Evolutionary conservation across 495 filamentous ascomycete species (phyloP), one percentile per base, ranked within the genome.

Genomic region (Lasiosphaeria ovina): DNA sequence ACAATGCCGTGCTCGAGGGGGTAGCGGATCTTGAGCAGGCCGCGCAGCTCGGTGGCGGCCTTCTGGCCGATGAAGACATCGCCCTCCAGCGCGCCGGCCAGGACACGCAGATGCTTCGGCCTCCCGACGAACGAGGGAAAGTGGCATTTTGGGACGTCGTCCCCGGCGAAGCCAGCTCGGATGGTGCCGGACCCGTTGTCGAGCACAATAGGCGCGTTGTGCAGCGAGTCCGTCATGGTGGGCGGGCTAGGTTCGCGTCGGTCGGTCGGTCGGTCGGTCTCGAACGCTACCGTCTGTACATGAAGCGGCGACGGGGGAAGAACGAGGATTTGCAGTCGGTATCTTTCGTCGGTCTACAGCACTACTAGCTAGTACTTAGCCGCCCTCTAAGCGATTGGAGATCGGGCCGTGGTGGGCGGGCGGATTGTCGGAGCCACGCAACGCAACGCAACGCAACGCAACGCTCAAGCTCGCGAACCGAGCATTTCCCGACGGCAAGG

Each of bases 121-220:
- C 94, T 85, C 57, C 94, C 94, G 50, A 99, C 95, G 67, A 93
- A 98, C 7, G 94, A 97, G n/a, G 94, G 93, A 70, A 99, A 98
- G 76, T 89, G 91, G 79, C 90, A 95, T 79, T 96, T 97, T 2
- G 94, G 94, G 38, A 92, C 79, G 65, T 98, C 95, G 66, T 97
- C 92, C 55, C 95, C 94, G 17, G 95, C 94, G 67, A 98, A 99
- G 11, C 94, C 94, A 52, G 94, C 94, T 70, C 96, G 85, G 67
- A 99, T 98, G 2, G 94, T 99, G 47, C 95, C 94, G 60, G 91
- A 96, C 73, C 94, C 95, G 80, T 98, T 99, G 85, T 98, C 95
- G 66, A 99, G 89, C 66, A 99, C 95, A 68, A 99, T 95, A 54
- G 94, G 92, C 63, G 92, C 93, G 78, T 98, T 98, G 79, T 93